Base-by-base conservation (phyloP, 352 stramenopile species). In the Globisporangium takayamanum region DNA sequence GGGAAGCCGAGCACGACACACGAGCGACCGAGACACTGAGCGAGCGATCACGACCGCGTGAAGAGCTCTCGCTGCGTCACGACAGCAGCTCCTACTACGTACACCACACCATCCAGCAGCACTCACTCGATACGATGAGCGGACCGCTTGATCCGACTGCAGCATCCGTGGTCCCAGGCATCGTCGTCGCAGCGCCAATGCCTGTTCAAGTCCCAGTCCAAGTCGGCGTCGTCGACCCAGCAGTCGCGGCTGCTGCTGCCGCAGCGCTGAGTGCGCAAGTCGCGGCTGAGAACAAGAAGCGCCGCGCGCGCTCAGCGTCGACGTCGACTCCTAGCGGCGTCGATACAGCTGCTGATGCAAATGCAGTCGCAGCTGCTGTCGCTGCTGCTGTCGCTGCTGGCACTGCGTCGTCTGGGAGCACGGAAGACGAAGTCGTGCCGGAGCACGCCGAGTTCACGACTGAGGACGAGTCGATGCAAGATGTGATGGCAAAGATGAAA, bases 401-500 rank as follows among this genome's bases (percentile, higher is more conserved):
- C 1, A 67, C 64, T 26, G 59, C 67, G 41, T 55, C 53, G 15
- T 50, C 64, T 3, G 53, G 69, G 4, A 66, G 70, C 30, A 59
- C 59, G 8, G 70, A 59, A 26, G 73, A 81, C 12, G 70, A 69
- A 7, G 50, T 39, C 22, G 59, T 51, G 11, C 57, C 66, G n/a
- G 64, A 83, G 26, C 69, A 80, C 47, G 61, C 71, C 16, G 72
- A 77, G 50, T 74, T 73, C 49, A 78, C 72, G 14, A 72, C 87
- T 22, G 76, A 88, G 28, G 65, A 70, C 54, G 73, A 82, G 22
- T 73, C 72, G 7, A 79, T 83, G 30, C 80, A 68, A 30, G 68
- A 84, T 26, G 78, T 88, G 6, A 85, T 88, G 70, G 76, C 78
- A 50, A 87, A 80, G 63, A 87, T 91, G 57, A 81, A 83, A 58